Conservation (phyloP, 2,329 filamentous ascomycete species). For the Domatiomyces catenatus region DNA sequence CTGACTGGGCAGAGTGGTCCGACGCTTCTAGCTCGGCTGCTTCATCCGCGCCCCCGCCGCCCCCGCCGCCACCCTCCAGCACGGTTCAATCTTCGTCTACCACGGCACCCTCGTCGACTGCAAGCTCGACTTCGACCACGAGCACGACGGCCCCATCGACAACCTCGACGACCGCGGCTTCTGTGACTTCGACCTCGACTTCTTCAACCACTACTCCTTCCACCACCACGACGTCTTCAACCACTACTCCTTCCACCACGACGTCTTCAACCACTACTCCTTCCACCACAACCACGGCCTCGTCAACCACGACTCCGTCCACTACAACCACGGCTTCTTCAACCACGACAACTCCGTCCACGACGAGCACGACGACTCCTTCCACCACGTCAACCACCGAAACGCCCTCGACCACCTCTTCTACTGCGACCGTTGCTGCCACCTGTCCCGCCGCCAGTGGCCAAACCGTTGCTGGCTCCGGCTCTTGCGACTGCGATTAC, state of each 20-base stretch:
- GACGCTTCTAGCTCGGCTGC: background rate
- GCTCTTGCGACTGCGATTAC: conserved; percentile 9
- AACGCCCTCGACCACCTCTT: conserved; percentile 1
- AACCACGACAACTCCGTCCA: conserved; percentile 1
- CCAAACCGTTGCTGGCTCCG: conserved; percentile 2
- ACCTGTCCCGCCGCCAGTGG: conserved; percentile 8
- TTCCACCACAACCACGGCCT: background rate
- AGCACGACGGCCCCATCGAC: background rate
- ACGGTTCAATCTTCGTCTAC: too few species aligned
- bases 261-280: background rate
- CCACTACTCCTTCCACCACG: background rate
- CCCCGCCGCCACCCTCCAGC: background rate
- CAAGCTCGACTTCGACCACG: too few species aligned
- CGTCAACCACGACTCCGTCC: background rate
- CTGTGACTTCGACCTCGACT: conserved; percentile 2
- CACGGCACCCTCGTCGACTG: too few species aligned
- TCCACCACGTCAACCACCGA: conserved; percentile 5
- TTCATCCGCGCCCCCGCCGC: background rate
- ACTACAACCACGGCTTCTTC: background rate
- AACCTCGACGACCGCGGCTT: conserved; percentile 1
- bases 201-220: conserved; percentile 2
- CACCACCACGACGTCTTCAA: background rate
- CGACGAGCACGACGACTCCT: background rate
- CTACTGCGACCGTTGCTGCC: conserved; percentile 1
- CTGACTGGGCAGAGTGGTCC: background rate